Conservation (phyloP, 331 rosid genomes). For the Pyracantha coccinea region DNA sequence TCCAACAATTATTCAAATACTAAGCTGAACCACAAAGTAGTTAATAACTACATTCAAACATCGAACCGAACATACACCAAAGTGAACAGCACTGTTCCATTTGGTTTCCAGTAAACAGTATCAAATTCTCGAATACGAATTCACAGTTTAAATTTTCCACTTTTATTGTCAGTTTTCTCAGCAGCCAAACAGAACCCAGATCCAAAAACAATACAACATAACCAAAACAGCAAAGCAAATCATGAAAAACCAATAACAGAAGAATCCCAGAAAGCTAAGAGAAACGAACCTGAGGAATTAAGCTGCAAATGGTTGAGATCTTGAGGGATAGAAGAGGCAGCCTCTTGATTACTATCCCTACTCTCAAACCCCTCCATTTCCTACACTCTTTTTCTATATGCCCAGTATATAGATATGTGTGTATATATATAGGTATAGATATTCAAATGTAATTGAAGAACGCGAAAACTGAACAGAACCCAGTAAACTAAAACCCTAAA, state of each 20-base stretch:
- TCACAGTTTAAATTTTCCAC: background rate
- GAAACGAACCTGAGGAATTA: conserved; percentile 57
- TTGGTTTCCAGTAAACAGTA: background rate
- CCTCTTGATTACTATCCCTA: conserved; percentile 54
- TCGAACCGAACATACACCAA: background rate
- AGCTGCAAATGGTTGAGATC: conserved; percentile 51
- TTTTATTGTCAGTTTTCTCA: background rate
- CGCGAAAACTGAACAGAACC: conserved; percentile 16
- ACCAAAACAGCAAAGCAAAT: background rate
- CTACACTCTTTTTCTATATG: conserved; percentile 8
- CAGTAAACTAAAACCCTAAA: conserved; percentile 23
- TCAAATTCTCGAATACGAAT: background rate
- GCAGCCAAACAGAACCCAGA: conserved; percentile 14
- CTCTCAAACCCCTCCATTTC: conserved; percentile 77
- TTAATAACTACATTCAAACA: background rate
- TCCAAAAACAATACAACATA: background rate
- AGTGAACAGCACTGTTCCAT: background rate
- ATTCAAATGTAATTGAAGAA: background rate
- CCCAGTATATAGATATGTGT: background rate
- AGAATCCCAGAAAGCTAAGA: background rate
- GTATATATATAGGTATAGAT: no score
- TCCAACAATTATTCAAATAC: background rate
- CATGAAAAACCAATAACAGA: background rate
- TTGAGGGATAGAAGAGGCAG: conserved; percentile 32
- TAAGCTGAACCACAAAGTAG: background rate